Base-by-base conservation (phyloP, 164 flowering plant species). In the Protea cynaroides region DNA sequence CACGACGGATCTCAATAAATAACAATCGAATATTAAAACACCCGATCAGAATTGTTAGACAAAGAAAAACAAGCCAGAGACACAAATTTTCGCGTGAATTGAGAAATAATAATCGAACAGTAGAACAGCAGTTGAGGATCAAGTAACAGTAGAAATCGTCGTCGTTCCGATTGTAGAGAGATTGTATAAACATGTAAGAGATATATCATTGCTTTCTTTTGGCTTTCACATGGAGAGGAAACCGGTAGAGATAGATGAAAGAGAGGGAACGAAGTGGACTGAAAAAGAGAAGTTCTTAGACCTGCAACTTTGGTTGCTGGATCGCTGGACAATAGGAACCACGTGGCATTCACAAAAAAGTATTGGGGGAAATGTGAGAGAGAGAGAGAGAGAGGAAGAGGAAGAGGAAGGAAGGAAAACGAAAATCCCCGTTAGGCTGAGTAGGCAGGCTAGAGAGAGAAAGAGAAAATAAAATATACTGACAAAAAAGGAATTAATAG, bases 211-310 rank as follows among this genome's bases (percentile, higher is more conserved):
- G 25, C 60, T 29, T 36, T 57, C 60, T 57, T 57, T 57, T 29
- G 8, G 18, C 34, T 15, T 29, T 57, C 60, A 57, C 60, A 57
- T 57, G 60, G 22, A 59, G 23, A 59, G 62, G n/a, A n/a, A n/a
- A n/a, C n/a, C n/a, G n/a, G n/a, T n/a, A 59, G 44, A 37, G 25
- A 29, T 29, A n/a, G n/a, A 29, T 29, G 34, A 19, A 9, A 49
- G 19, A 49, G 19, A 59, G 22, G 61, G 37, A 46, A 59, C 25
- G 62, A 59, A 59, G 62, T 21, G 50, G 62, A 59, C 47, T 57
- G 62, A 36, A 59, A 40, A 59, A 49, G 52, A 49, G 52, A 49
- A 15, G 19, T 2, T 18, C 52, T 15, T 49, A 49, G 52, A 49
- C 52, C 52, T 49, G 52, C 52, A 49, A 49, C 52, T 18, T 49